Percentiles rank a stretch among this genome's conserved stretches.
phyloP scores from a whole-genome alignment of 75 land plant genomes.

The Sequoiadendron giganteum region DNA sequence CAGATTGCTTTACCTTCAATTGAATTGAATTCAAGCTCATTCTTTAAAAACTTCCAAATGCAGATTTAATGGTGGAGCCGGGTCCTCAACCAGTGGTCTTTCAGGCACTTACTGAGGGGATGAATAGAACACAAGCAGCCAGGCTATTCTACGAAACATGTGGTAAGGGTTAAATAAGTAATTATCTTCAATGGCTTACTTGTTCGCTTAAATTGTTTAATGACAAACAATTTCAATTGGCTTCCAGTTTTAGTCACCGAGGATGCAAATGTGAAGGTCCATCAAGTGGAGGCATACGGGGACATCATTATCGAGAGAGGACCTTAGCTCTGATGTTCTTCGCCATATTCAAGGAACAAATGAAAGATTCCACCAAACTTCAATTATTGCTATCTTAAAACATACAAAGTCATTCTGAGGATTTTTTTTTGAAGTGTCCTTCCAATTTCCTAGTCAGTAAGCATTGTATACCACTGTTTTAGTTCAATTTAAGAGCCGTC shows the following conservation, averaged over 20 bases:
- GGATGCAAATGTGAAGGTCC: constrained; percentile 35
- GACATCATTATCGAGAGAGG: constrained; percentile 69
- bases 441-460: too few relatives aligned
- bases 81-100: constrained; percentile 44
- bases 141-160: constrained; percentile 81
- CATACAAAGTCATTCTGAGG: too few relatives aligned
- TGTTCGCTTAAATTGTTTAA: too few relatives aligned
- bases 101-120: constrained; percentile 40
- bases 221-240: background rate
- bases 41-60: background rate
- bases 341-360: too few relatives aligned
- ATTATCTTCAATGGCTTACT: background rate
- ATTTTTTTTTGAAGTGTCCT: too few relatives aligned
- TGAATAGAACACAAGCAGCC: constrained; percentile 62
- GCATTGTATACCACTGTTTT: too few relatives aligned
- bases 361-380: too few relatives aligned
- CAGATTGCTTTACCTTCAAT: background rate
- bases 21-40: background rate
- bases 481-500: too few relatives aligned
- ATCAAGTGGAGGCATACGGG: constrained; percentile 64
- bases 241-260: constrained; percentile 72
- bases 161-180: constrained; percentile 32
- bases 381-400: too few relatives aligned
- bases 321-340: background rate
- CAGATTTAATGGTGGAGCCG: constrained; percentile 45